Conservation (phyloP, 2,329 filamentous ascomycete species). For the Clarireedia paspali region DNA sequence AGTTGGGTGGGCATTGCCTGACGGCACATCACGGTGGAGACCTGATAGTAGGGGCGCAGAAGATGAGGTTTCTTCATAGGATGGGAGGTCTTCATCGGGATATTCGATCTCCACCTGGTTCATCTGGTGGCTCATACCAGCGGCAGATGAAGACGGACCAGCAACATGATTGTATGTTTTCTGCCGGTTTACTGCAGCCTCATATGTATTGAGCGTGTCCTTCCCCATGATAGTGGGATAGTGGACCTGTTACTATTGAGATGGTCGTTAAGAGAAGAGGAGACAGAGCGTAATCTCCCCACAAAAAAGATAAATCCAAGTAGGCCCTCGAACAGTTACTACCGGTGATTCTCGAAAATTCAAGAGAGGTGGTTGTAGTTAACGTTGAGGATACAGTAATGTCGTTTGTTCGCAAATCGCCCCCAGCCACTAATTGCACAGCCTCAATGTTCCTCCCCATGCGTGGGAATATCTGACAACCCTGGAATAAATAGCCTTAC, state of each 20-base stretch:
- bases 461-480: neutral
- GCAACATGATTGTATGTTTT: neutral
- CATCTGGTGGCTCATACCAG: constrained; percentile 11
- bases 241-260: neutral
- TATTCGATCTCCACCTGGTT: constrained; percentile 16
- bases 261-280: too few relatives aligned
- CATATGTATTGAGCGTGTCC: constrained; percentile 1
- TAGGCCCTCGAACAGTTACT: too few relatives aligned
- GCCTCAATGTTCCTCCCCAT: neutral
- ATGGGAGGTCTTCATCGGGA: constrained; percentile 16
- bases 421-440: neutral
- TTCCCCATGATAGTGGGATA: neutral
- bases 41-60: constrained; percentile 2
- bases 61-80: constrained; percentile 13
- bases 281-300: too few relatives aligned
- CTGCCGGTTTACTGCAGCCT: neutral
- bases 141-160: constrained; percentile 20
- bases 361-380: too few relatives aligned
- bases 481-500: too few relatives aligned
- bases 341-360: too few relatives aligned
- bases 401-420: neutral
- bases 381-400: too few relatives aligned
- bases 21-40: neutral
- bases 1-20: neutral
- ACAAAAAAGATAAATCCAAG: too few relatives aligned